A percentile compares a stretch with the other conserved stretches of the same genome.
Conservation (phyloP, 2,329 filamentous ascomycete species). For the Colletotrichum sp. region DNA sequence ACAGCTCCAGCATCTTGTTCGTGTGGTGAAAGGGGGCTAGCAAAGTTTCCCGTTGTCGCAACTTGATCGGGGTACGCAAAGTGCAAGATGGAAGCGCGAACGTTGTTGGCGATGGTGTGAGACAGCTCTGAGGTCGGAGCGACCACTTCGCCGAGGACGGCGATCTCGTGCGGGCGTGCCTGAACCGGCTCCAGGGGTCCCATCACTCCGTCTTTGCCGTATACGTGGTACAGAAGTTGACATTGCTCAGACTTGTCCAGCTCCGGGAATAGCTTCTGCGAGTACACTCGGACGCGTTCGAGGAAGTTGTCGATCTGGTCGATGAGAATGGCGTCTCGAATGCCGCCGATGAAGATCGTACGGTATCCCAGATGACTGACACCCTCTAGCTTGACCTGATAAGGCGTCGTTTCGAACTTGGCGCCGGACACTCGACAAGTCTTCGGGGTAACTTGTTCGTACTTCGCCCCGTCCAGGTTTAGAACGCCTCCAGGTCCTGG, state of each 20-base stretch:
- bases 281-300: slow-evolving; percentile 25
- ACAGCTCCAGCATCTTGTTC: slow-evolving; percentile 36
- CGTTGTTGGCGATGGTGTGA: slow-evolving; percentile 35
- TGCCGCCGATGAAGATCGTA: slow-evolving; percentile 49
- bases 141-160: slow-evolving; percentile 50
- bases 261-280: slow-evolving; percentile 23
- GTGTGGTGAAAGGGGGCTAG: slow-evolving; percentile 17
- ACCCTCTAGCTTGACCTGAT: slow-evolving; percentile 55
- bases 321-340: slow-evolving; percentile 52
- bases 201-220: slow-evolving; percentile 41
- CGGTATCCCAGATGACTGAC: slow-evolving; percentile 47
- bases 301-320: slow-evolving; percentile 42
- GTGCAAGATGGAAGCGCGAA: slow-evolving; percentile 41
- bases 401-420: slow-evolving; percentile 36
- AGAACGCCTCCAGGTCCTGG: slow-evolving; percentile 55
- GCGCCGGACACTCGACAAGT: slow-evolving; percentile 46
- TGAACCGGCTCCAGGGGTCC: slow-evolving; percentile 26
- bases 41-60: slow-evolving; percentile 57
- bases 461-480: slow-evolving; percentile 43
- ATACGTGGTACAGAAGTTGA: slow-evolving; percentile 48
- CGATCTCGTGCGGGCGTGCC: slow-evolving; percentile 43
- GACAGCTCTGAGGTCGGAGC: slow-evolving; percentile 50
- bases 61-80: slow-evolving; percentile 53
- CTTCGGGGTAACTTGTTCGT: slow-evolving; percentile 41
- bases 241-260: slow-evolving; percentile 32